These are phyloP conservation scores for Pseudocercospora eumusae DNA, from an alignment of 2,329 filamentous ascomycete species.

Conservation along the genomic window DNA sequence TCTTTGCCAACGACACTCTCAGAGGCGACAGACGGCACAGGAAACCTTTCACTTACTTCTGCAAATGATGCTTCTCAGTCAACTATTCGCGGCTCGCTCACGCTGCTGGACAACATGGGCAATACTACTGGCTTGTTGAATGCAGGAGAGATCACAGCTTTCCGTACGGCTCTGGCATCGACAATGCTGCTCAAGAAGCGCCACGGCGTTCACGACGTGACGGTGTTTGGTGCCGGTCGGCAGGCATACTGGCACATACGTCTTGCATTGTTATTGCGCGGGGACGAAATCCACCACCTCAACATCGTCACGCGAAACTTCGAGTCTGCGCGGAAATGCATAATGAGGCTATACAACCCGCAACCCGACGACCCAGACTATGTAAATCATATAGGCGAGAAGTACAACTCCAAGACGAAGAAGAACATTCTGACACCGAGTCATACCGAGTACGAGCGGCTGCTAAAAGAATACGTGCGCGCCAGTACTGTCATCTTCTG, in stretches of 20 bases:
- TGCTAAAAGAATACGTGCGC: conserved; percentile 70
- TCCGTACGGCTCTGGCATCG: conserved; percentile 65
- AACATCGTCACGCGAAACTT: conserved; percentile 81
- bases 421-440: conserved; percentile 70
- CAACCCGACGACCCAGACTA: conserved; percentile 40
- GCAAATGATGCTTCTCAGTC: conserved; percentile 34
- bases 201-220: conserved; percentile 69
- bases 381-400: conserved; percentile 39
- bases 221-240: conserved; percentile 82
- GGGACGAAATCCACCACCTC: conserved; percentile 70
- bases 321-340: conserved; percentile 56
- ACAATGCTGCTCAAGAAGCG: conserved; percentile 65
- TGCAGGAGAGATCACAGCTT: conserved; percentile 68
- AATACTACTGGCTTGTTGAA: conserved; percentile 65
- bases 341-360: conserved; percentile 58
- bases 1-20: conserved; percentile 26
- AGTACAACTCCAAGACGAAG: conserved; percentile 51
- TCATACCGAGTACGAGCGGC: conserved; percentile 67
- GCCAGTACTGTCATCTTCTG: conserved; percentile 82
- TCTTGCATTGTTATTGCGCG: conserved; percentile 72
- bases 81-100: conserved; percentile 60
- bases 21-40: conserved; percentile 30
- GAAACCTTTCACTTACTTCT: conserved; percentile 32
- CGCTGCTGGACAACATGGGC: conserved; percentile 59
- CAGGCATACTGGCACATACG: conserved; percentile 96